A percentile compares a stretch with the other conserved stretches of the same genome.
These are phyloP conservation scores for Coffea eugenioides DNA, from an alignment of 257 asterid genomes.

Conservation along the genomic window DNA sequence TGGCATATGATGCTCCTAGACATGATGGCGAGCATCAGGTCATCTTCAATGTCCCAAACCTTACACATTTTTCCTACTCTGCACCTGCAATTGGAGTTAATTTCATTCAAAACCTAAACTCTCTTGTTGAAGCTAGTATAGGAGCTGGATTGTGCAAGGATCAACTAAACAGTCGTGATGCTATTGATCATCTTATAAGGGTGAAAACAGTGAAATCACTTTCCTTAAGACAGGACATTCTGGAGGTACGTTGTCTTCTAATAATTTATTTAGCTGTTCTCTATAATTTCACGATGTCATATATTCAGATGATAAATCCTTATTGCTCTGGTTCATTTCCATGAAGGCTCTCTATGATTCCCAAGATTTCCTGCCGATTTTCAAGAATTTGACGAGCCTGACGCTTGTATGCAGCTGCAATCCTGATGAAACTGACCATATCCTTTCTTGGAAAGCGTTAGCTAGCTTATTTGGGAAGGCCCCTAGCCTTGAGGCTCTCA, in stretches of 20 bases:
- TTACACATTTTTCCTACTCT: background rate
- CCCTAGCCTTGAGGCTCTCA: constrained; percentile 1
- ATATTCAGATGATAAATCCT: background rate
- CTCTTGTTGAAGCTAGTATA: constrained; percentile 3
- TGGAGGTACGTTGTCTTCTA: background rate
- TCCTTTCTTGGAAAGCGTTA: background rate
- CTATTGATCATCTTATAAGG: background rate
- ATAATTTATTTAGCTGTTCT: background rate
- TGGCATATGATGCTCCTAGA: background rate
- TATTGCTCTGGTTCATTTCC: background rate
- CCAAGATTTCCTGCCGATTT: background rate
- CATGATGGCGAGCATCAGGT: too few relatives aligned
- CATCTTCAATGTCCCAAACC: too few relatives aligned
- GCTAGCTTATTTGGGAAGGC: background rate
- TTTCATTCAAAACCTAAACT: background rate
- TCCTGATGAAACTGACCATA: background rate
- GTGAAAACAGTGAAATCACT: background rate
- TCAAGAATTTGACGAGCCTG: background rate
- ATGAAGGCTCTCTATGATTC: background rate
- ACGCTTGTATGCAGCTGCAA: background rate
- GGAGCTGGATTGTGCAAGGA: background rate
- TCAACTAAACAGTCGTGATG: background rate
- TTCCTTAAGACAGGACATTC: background rate
- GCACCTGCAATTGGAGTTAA: background rate
- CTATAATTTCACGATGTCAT: background rate